Evolutionary conservation across 164 flowering plant species (phyloP).

Genomic region (Amborella trichopoda): DNA sequence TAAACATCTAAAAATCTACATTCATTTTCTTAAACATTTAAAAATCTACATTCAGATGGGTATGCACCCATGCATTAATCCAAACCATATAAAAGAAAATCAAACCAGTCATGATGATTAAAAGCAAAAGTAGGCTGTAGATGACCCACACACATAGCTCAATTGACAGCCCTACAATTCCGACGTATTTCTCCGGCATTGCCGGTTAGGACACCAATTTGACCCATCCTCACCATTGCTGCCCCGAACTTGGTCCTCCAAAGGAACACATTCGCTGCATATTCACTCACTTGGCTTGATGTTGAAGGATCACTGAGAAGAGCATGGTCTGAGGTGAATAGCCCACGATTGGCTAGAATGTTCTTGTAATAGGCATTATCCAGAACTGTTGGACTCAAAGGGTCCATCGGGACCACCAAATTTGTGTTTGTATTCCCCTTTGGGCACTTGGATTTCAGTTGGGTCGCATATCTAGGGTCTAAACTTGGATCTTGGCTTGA

Average conservation of each 20-base stretch:
- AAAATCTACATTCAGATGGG: too few relatives aligned
- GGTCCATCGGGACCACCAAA: constrained; percentile 32
- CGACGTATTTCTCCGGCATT: constrained; percentile 35
- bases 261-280: constrained; percentile 12
- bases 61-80: too few relatives aligned
- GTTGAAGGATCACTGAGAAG: constrained; percentile 26
- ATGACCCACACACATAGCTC: too few relatives aligned
- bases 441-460: constrained; percentile 33
- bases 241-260: constrained; percentile 34
- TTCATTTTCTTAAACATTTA: too few relatives aligned
- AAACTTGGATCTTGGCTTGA: constrained; percentile 29
- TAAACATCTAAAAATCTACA: too few relatives aligned
- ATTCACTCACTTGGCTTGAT: constrained; percentile 21
- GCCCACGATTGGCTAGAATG: constrained; percentile 21
- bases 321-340: constrained; percentile 50
- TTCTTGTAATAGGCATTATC: constrained; percentile 30
- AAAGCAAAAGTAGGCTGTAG: too few relatives aligned
- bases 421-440: constrained; percentile 12
- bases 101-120: too few relatives aligned
- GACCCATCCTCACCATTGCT: constrained; percentile 65
- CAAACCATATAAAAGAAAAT: too few relatives aligned
- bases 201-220: constrained; percentile 43
- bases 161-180: constrained; percentile 38
- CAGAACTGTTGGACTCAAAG: constrained; percentile 16
- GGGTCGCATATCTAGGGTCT: constrained; percentile 25